A percentile compares a stretch with the other conserved stretches of the same genome.
phyloP scores from a whole-genome alignment of 2,329 filamentous ascomycete genomes.

The Pseudogymnoascus sp. region DNA sequence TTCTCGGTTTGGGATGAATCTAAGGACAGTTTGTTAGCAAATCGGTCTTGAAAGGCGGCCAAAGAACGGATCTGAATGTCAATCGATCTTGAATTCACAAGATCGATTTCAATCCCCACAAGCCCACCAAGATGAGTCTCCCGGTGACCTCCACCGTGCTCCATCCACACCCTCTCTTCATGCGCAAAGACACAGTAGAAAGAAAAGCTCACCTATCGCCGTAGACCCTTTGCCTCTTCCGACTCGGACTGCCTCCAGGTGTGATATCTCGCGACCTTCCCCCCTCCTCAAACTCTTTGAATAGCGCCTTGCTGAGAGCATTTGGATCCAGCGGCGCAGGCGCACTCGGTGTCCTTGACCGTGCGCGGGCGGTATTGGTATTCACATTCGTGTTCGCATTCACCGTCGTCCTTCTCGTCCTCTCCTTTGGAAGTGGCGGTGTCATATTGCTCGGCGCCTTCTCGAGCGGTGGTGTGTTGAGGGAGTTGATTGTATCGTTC shows the following conservation, averaged over 20 bases:
- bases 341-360: not conserved
- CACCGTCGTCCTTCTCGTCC: not conserved
- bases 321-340: constrained; percentile 37
- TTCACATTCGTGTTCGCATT: constrained; percentile 4
- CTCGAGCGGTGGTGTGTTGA: not conserved
- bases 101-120: not conserved
- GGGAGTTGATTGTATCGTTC: not conserved
- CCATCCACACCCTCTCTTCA: not conserved
- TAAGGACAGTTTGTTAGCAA: constrained; percentile 34
- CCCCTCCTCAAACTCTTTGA: constrained; percentile 51
- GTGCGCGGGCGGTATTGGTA: not conserved
- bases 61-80: not conserved
- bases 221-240: constrained; percentile 61
- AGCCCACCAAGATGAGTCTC: not conserved
- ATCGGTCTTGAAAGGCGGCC: not conserved
- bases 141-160: not conserved
- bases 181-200: constrained; percentile 2
- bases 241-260: constrained; percentile 56
- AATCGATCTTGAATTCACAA: not conserved
- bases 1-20: constrained; percentile 90
- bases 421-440: constrained; percentile 2
- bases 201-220: constrained; percentile 39
- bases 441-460: not conserved
- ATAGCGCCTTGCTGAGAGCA: constrained; percentile 50
- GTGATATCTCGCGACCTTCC: constrained; percentile 53